Conservation (phyloP, 2,329 filamentous ascomycete species). For the Aspergillus melleus region DNA sequence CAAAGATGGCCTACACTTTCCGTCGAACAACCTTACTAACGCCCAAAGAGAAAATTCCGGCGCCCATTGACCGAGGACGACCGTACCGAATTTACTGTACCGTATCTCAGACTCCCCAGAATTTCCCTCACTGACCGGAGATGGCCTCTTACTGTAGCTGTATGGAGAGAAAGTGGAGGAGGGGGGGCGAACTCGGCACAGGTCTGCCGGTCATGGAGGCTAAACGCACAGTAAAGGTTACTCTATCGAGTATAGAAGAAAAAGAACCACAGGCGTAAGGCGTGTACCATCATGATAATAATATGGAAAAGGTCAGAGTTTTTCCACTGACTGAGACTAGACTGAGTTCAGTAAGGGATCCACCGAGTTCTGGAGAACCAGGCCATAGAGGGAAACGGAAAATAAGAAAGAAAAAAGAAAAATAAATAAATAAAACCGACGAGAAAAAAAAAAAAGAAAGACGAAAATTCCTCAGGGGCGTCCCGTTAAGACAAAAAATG, state of each 20-base stretch:
- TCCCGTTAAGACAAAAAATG: constrained; percentile 20
- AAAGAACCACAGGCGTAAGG: constrained; percentile 17
- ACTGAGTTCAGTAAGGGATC: constrained; percentile 8
- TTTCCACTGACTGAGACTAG: constrained; percentile 14
- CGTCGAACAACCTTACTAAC: neutral
- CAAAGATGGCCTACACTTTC: neutral
- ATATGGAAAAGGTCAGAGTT: constrained; percentile 22
- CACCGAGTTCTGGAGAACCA: constrained; percentile 14
- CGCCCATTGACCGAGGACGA: neutral
- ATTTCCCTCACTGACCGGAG: neutral
- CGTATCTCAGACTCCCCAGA: constrained; percentile 5
- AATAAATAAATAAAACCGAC: constrained; percentile 3
- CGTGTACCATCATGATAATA: constrained; percentile 17
- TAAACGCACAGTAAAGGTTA: constrained; percentile 14
- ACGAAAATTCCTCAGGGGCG: constrained; percentile 15
- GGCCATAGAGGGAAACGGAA: constrained; percentile 14
- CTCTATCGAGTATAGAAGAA: constrained; percentile 12
- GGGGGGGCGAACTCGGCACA: constrained; percentile 25
- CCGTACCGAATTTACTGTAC: constrained; percentile 3
- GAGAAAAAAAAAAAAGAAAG: neutral
- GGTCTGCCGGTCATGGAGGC: constrained; percentile 21
- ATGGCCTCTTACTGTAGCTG: neutral
- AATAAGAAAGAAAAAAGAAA: constrained; percentile 4
- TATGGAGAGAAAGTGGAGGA: constrained; percentile 7
- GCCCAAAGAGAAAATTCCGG: neutral